Base-by-base conservation (phyloP, 2,329 filamentous ascomycete genomes). In the Chaetomiaceae sp. region DNA sequence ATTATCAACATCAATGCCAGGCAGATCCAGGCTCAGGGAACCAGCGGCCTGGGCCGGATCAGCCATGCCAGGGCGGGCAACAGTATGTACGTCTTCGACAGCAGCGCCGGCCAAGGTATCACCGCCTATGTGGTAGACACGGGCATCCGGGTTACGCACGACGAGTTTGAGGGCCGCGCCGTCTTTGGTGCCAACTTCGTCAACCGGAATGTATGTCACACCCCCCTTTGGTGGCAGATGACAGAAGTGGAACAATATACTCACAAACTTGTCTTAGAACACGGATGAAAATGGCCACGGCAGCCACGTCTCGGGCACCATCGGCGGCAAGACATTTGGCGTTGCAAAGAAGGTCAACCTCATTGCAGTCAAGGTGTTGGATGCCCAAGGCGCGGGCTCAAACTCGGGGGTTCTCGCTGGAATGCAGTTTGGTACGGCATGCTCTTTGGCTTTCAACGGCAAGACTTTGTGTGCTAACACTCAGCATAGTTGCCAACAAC, bases 61-160 rank as follows among this genome's bases (percentile, higher is more conserved):
- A 83, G 79, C 43, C 69, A 74, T 62, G 57, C 66, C 20, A 44
- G 61, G 12, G 54, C 66, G 16, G 70, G 60, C 30, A 57, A 60
- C 13, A 49, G 54, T 6, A 65, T 61, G 46, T 82, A 81, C 62
- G 58, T 75, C 44, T 82, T 79, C 55, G 77, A 82, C 62, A 66
- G 67, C 50, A 70, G 69, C 12, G 75, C 73, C 19, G 79, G 79
- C 27, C 51, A 72, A 56, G 77, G 76, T n/a, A 77, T 80, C 58
- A 83, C 77, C 19, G 76, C 74, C 23, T 87, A 81, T 63, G 68
- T 87, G 20, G 76, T 87, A 35, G 83, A 87, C 66, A 85, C 82
- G 5, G 83, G 83, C 58, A 79, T 86, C 63, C 68, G 69, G 48
- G 68, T 69, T 33, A 70, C 72, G 5, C 83, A 87, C 66, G 60